phyloP scores from a whole-genome alignment of 148 eudicot genomes.

The Rhododendron ferrugineum region DNA sequence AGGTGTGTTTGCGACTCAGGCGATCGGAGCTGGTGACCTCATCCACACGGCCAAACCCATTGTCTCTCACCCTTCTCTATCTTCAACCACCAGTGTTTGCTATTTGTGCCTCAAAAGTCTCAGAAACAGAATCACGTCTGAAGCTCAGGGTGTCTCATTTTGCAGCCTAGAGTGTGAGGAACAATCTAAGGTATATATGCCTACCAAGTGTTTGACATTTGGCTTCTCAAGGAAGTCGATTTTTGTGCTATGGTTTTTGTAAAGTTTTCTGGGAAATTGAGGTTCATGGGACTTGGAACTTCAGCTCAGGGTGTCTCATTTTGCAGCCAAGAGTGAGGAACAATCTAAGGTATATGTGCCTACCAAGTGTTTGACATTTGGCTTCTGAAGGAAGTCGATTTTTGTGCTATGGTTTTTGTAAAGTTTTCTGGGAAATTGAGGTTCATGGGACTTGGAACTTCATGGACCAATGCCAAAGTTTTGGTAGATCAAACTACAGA shows the following conservation, averaged over 20 bases:
- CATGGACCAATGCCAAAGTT: not conserved
- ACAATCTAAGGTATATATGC: conserved; percentile 46
- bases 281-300: not conserved
- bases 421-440: not conserved
- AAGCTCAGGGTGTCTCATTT: conserved; percentile 22
- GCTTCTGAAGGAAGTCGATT: conserved; percentile 8
- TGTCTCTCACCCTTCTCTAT: conserved; percentile 65
- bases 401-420: not conserved
- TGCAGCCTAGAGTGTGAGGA: conserved; percentile 58
- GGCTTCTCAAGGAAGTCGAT: conserved; percentile 10
- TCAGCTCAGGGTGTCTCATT: conserved; percentile 18
- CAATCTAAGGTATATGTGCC: conserved; percentile 47
- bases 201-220: conserved; percentile 36
- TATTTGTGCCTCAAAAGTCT: conserved; percentile 57
- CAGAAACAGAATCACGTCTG: conserved; percentile 8
- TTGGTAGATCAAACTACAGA: not conserved
- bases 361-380: conserved; percentile 35
- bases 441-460: not conserved
- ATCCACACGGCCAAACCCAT: conserved; percentile 79
- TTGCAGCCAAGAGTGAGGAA: conserved; percentile 60
- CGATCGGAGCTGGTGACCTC: conserved; percentile 58
- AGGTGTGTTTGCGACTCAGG: conserved; percentile 73
- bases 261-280: not conserved
- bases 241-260: not conserved
- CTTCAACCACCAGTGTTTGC: conserved; percentile 40